Conservation (phyloP, 805 yeast genomes). For the Starmerella bacillaris region DNA sequence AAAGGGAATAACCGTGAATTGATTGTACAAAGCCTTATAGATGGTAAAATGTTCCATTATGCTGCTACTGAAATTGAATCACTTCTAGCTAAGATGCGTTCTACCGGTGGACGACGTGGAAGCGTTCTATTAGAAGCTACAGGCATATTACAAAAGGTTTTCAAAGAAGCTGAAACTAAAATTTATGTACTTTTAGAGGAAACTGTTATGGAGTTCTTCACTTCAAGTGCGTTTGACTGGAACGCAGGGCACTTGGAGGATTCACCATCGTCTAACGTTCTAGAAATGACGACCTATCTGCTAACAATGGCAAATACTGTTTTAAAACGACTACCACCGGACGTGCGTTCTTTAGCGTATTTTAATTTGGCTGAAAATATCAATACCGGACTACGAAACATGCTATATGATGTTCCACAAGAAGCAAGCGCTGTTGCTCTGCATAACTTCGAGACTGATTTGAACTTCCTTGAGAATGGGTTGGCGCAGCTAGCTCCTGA, state of each 20-base stretch:
- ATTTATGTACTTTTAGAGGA: slow-evolving; percentile 68
- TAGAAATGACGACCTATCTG: slow-evolving; percentile 70
- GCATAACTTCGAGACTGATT: slow-evolving; percentile 60
- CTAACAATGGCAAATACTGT: slow-evolving; percentile 75
- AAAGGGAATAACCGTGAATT: slow-evolving; percentile 71
- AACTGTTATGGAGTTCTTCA: slow-evolving; percentile 62
- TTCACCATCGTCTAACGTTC: slow-evolving; percentile 56
- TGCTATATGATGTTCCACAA: slow-evolving; percentile 35
- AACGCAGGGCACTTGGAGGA: slow-evolving; percentile 26
- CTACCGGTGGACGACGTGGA: slow-evolving; percentile 23
- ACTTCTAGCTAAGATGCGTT: slow-evolving; percentile 25
- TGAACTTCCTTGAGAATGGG: slow-evolving; percentile 49
- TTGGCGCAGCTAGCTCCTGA: slow-evolving; percentile 21
- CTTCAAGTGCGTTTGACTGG: slow-evolving; percentile 80
- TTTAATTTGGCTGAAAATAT: slow-evolving; percentile 76
- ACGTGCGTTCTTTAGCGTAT: slow-evolving; percentile 61
- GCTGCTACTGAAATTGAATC: slow-evolving; percentile 49
- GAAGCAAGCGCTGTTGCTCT: slow-evolving; percentile 43
- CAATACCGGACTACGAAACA: slow-evolving; percentile 46
- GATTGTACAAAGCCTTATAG: slow-evolving; percentile 71
- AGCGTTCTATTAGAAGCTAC: slow-evolving; percentile 35
- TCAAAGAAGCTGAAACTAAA: slow-evolving; percentile 58
- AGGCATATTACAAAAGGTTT: slow-evolving; percentile 36
- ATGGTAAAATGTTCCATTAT: slow-evolving; percentile 67
- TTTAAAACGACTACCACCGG: slow-evolving; percentile 59